Evolutionary conservation across 768 basidiomycete species (phyloP).

Genomic region (Russula griseocarnosa): DNA sequence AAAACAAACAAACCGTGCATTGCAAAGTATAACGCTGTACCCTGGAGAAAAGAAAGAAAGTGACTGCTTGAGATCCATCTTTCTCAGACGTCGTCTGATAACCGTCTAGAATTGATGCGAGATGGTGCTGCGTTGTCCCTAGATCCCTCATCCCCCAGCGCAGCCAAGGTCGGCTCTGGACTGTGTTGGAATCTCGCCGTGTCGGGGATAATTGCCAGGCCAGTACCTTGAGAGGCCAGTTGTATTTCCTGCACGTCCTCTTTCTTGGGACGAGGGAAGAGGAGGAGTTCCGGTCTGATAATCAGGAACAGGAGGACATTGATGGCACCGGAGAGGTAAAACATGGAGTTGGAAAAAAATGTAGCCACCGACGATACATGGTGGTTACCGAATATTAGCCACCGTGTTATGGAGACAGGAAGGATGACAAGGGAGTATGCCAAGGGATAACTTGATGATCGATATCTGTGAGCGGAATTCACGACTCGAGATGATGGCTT

Average conservation of each 20-base stretch:
- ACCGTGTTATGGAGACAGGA: neutral
- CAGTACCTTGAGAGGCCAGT: too few relatives aligned
- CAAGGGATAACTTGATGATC: neutral
- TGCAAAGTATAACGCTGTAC: too few relatives aligned
- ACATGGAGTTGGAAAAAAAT: constrained; percentile 31
- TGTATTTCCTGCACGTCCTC: too few relatives aligned
- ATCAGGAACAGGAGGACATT: too few relatives aligned
- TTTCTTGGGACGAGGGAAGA: too few relatives aligned
- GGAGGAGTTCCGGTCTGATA: too few relatives aligned
- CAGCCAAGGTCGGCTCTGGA: neutral
- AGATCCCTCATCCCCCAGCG: neutral
- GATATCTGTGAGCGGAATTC: too few relatives aligned
- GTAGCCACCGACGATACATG: constrained; percentile 37
- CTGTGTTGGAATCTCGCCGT: neutral
- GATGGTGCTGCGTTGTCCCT: neutral
- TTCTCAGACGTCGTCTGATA: neutral
- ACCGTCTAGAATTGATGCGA: neutral
- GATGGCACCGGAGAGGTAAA: neutral
- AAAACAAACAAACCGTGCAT: too few relatives aligned
- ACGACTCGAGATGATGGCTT: constrained; percentile 1
- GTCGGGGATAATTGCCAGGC: neutral
- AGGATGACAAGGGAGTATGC: constrained; percentile 3
- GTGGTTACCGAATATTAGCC: constrained; percentile 22
- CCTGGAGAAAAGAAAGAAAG: too few relatives aligned
- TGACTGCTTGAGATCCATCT: too few relatives aligned